Percentiles rank a stretch among this genome's conserved stretches.
Conservation (phyloP, 768 basidiomycete species). For the Pulveroboletus frians region DNA sequence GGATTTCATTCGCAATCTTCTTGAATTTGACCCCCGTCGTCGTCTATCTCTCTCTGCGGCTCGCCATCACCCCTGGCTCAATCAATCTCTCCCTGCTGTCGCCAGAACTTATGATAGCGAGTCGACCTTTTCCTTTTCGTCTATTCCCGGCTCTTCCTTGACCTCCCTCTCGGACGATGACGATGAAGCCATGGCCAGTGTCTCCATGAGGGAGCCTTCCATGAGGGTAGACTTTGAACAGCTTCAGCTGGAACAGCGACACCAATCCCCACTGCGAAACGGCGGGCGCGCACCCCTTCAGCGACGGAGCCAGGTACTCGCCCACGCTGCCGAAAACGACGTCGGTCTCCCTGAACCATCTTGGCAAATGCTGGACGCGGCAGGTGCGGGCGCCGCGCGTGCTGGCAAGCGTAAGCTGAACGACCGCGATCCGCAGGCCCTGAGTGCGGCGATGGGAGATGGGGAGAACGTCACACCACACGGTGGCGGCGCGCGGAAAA, state of each 20-base stretch:
- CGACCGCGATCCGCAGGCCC: conserved; percentile 21
- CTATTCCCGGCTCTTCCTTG: conserved; percentile 15
- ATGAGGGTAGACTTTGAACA: conserved; percentile 32
- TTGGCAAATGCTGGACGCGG: conserved; percentile 47
- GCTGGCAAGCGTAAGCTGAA: conserved; percentile 37
- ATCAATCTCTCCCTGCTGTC: not conserved
- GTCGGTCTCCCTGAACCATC: conserved; percentile 47
- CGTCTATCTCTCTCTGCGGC: conserved; percentile 74
- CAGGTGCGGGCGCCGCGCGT: conserved; percentile 22
- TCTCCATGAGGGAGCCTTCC: conserved; percentile 13
- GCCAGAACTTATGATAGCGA: not conserved
- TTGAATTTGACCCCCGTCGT: conserved; percentile 54
- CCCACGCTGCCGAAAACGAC: conserved; percentile 39
- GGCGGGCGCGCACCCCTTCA: conserved; percentile 32
- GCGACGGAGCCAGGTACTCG: conserved; percentile 45
- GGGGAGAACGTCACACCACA: conserved; percentile 8
- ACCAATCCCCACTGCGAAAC: conserved; percentile 5
- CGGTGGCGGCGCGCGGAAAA: conserved; percentile 21
- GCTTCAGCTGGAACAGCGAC: conserved; percentile 29
- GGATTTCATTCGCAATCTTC: conserved; percentile 62
- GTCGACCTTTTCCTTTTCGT: conserved; percentile 8
- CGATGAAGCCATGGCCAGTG: conserved; percentile 15
- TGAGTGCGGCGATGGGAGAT: conserved; percentile 25
- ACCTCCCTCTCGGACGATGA: conserved; percentile 22
- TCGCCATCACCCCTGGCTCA: conserved; percentile 74